A percentile compares a stretch with the other conserved stretches of the same genome.
Conservation (phyloP, 176 grass and related monocot species). For the Triticum dicoccoides region DNA sequence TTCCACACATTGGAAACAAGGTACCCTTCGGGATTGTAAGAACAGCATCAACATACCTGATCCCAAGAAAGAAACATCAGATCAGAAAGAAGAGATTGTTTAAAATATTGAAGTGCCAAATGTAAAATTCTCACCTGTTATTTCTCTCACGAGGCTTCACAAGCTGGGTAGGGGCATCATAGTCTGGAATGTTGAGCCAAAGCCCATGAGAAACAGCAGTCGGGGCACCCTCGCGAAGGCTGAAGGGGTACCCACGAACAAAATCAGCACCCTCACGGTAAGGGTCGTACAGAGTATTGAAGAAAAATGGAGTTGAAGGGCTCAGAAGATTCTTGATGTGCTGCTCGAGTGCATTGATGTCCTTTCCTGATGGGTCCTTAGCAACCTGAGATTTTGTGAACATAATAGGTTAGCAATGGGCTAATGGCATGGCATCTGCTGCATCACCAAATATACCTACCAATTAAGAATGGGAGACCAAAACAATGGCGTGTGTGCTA, state of each 20-base stretch:
- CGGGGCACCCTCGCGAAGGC: conserved; percentile 60
- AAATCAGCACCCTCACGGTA: conserved; percentile 67
- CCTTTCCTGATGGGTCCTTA: conserved; percentile 65
- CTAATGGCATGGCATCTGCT: neutral
- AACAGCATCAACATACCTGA: conserved; percentile 71
- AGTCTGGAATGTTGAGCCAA: conserved; percentile 78
- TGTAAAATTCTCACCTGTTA: conserved; percentile 22
- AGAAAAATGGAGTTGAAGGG: conserved; percentile 74
- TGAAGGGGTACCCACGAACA: conserved; percentile 73
- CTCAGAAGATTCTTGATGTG: conserved; percentile 66
- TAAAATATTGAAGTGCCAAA: neutral
- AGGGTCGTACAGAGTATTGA: conserved; percentile 68
- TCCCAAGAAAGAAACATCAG: conserved; percentile 10
- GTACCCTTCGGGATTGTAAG: conserved; percentile 67
- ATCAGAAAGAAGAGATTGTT: neutral
- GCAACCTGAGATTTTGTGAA: conserved; percentile 46
- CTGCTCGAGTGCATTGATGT: conserved; percentile 68
- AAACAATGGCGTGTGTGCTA: conserved; percentile 8
- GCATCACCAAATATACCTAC: neutral
- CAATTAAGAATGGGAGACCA: neutral
- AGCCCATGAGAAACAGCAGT: conserved; percentile 71
- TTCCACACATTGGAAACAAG: conserved; percentile 78
- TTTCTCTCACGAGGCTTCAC: conserved; percentile 72
- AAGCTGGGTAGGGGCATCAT: conserved; percentile 77
- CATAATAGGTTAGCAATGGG: neutral